Conservation (phyloP, 345 rosid species). For the Xanthoceras sorbifolium region DNA sequence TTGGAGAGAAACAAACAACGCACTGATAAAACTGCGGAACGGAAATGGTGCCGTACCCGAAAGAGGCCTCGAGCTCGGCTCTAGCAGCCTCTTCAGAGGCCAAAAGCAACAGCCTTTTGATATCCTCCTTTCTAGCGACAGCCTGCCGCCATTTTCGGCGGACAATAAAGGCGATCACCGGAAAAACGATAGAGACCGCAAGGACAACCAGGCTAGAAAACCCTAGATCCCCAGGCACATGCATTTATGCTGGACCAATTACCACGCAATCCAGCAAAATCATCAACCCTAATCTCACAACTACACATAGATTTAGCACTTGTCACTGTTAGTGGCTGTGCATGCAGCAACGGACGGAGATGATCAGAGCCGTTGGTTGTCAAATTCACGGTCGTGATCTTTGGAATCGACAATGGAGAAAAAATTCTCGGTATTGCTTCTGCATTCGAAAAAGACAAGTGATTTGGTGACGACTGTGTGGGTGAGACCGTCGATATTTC, state of each 20-base stretch:
- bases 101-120: conserved; percentile 68
- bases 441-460: not conserved
- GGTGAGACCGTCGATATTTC: conserved; percentile 12
- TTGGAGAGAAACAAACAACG: conserved; percentile 71
- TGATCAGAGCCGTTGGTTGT: conserved; percentile 18
- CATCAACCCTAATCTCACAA: conserved; percentile 35
- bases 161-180: conserved; percentile 45
- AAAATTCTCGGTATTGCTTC: conserved; percentile 16
- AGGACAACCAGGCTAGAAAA: conserved; percentile 72
- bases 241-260: conserved; percentile 72
- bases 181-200: conserved; percentile 48
- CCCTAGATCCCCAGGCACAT: conserved; percentile 81
- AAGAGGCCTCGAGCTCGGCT: conserved; percentile 79
- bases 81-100: conserved; percentile 85
- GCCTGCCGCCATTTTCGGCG: conserved; percentile 74
- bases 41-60: conserved; percentile 38
- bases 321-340: conserved; percentile 18
- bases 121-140: conserved; percentile 65
- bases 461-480: not conserved
- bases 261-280: conserved; percentile 42
- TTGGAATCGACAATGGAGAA: conserved; percentile 10
- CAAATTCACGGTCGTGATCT: not conserved
- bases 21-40: conserved; percentile 51
- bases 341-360: conserved; percentile 29
- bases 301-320: conserved; percentile 49